Evolutionary conservation across 106 monocot species (phyloP).

Genomic region (Acorus calamus): DNA sequence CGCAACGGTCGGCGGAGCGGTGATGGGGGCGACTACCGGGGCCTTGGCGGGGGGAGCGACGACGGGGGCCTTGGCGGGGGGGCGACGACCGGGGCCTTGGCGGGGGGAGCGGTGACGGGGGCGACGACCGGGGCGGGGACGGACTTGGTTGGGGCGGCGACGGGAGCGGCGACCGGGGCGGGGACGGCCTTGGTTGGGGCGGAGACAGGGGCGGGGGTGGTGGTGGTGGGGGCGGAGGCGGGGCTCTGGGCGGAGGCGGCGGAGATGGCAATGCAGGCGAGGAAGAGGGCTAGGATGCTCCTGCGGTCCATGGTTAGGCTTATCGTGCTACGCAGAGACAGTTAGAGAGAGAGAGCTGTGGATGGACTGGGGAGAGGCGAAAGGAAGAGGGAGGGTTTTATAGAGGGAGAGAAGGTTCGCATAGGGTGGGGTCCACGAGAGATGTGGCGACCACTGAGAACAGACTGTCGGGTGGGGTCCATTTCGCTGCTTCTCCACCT

Average conservation of each 20-base stretch:
- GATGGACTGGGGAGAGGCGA: not conserved
- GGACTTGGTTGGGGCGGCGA: too few relatives aligned
- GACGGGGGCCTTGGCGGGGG: slow-evolving; percentile 1
- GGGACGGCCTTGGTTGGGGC: too few relatives aligned
- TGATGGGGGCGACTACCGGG: not conserved
- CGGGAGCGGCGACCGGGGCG: too few relatives aligned
- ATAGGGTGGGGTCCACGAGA: too few relatives aligned
- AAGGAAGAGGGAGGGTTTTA: not conserved
- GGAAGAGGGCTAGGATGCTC: not conserved
- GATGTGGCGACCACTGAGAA: too few relatives aligned
- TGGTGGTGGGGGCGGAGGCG: not conserved
- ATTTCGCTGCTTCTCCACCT: too few relatives aligned
- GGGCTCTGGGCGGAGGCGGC: slow-evolving; percentile 1
- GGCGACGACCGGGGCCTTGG: slow-evolving; percentile 2
- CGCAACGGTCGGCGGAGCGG: not conserved
- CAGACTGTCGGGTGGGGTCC: too few relatives aligned
- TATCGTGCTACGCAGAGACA: not conserved
- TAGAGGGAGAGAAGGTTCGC: too few relatives aligned
- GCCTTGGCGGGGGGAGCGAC: not conserved
- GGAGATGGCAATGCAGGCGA: slow-evolving; percentile 6
- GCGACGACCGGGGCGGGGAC: too few relatives aligned
- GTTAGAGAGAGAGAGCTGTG: not conserved
- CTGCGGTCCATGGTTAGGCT: not conserved
- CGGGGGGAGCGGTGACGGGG: not conserved
- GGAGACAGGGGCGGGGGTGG: too few relatives aligned